Conservation (phyloP, 176 grass and related monocot genomes). For the Oryza nivara region DNA sequence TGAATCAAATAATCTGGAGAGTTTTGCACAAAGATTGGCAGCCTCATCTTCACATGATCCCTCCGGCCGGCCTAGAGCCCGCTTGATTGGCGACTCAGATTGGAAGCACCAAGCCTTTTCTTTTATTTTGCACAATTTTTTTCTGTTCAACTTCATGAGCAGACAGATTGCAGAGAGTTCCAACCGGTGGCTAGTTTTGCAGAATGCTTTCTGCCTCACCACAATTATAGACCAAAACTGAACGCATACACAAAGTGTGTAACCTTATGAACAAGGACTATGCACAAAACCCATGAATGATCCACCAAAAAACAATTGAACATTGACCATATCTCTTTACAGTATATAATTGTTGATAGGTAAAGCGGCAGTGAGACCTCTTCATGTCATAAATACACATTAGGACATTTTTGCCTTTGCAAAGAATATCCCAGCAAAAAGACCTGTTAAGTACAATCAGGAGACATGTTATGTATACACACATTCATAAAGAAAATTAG, state of each 20-base stretch:
- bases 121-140: constrained; percentile 28
- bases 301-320: constrained; percentile 18
- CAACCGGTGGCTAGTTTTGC: constrained; percentile 4
- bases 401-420: constrained; percentile 61
- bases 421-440: constrained; percentile 96
- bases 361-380: not conserved
- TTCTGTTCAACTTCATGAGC: constrained; percentile 37
- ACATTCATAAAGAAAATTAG: constrained; percentile 4
- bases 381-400: constrained; percentile 10
- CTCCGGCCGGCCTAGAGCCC: not conserved
- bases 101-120: not conserved
- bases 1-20: not conserved
- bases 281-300: not conserved
- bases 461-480: not conserved
- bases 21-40: not conserved
- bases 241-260: not conserved
- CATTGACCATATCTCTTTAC: constrained; percentile 47
- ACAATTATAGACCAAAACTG: constrained; percentile 44
- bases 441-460: constrained; percentile 54
- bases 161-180: constrained; percentile 4
- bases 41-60: not conserved
- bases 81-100: not conserved
- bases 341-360: constrained; percentile 50
- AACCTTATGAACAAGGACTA: constrained; percentile 9
- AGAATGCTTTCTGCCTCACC: constrained; percentile 24